A percentile compares a stretch with the other conserved stretches of the same genome.
These are phyloP conservation scores for Acanthamoeba lugdunensis DNA, from an alignment of 208 protist species.

Conservation along the genomic window DNA sequence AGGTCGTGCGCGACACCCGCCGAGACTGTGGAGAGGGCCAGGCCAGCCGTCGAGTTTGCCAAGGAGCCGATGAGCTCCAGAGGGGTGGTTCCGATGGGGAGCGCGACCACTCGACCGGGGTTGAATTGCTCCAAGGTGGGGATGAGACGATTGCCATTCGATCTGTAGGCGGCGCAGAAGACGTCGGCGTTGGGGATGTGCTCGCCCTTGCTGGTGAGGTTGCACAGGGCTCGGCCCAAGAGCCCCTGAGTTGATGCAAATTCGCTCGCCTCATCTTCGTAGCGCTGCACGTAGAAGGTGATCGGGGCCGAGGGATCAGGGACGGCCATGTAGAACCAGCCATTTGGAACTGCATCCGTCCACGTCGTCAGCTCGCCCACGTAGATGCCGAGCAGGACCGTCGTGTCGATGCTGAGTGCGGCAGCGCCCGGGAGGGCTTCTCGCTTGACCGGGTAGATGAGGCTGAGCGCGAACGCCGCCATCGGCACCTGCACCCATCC, in stretches of 20 bases:
- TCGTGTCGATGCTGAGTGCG: too few relatives aligned
- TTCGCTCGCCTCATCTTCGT: background rate
- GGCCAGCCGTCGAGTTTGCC: background rate
- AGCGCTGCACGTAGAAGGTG: background rate
- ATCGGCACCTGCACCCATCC: conserved; percentile 14
- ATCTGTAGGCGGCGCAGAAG: background rate
- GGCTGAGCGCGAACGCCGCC: background rate
- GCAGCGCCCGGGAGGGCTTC: background rate
- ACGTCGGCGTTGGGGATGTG: background rate
- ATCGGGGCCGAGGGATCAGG: background rate
- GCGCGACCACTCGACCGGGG: background rate
- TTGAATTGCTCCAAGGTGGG: background rate
- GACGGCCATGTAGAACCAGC: background rate
- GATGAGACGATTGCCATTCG: background rate
- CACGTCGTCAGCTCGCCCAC: too few relatives aligned
- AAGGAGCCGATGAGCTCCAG: background rate
- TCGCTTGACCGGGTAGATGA: background rate
- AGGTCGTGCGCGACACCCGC: background rate
- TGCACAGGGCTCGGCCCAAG: background rate
- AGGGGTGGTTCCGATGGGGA: background rate
- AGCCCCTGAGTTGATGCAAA: background rate
- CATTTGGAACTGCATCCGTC: too few relatives aligned
- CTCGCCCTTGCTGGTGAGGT: background rate
- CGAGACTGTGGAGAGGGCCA: background rate
- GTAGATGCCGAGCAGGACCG: too few relatives aligned